phyloP scores from a whole-genome alignment of 352 stramenopile species.

The Globisporangium echinulatum region DNA sequence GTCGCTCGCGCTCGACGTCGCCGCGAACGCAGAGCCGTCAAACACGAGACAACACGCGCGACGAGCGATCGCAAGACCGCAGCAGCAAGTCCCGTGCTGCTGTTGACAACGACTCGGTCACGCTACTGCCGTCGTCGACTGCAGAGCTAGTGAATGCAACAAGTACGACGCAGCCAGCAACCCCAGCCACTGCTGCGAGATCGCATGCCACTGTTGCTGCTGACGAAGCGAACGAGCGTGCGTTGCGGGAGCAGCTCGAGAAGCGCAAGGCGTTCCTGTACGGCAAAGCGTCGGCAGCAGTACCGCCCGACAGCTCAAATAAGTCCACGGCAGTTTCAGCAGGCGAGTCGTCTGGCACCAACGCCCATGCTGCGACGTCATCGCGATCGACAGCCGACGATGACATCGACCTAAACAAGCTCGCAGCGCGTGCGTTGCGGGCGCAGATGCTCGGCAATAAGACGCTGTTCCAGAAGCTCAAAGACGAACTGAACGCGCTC shows the following conservation, averaged over 20 bases:
- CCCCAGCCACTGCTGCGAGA: slow-evolving; percentile 11
- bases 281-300: slow-evolving; percentile 7
- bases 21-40: slow-evolving; percentile 6
- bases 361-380: neutral
- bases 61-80: neutral
- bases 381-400: slow-evolving; percentile 11
- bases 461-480: slow-evolving; percentile 62
- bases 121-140: too few species aligned
- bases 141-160: too few species aligned
- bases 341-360: neutral
- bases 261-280: slow-evolving; percentile 63
- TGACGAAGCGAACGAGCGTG: too few species aligned
- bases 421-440: slow-evolving; percentile 66
- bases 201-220: slow-evolving; percentile 15
- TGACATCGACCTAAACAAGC: slow-evolving; percentile 65
- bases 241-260: slow-evolving; percentile 26
- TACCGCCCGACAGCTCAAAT: neutral
- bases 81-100: too few species aligned
- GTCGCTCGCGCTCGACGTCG: slow-evolving; percentile 23
- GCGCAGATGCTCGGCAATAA: slow-evolving; percentile 84
- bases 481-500: slow-evolving; percentile 74
- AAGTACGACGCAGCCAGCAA: too few species aligned
- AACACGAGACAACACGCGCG: neutral
- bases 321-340: too few species aligned
- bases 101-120: too few species aligned